Conservation (phyloP, 1,284 basidiomycete genomes). For the Ustilago cynodontis region DNA sequence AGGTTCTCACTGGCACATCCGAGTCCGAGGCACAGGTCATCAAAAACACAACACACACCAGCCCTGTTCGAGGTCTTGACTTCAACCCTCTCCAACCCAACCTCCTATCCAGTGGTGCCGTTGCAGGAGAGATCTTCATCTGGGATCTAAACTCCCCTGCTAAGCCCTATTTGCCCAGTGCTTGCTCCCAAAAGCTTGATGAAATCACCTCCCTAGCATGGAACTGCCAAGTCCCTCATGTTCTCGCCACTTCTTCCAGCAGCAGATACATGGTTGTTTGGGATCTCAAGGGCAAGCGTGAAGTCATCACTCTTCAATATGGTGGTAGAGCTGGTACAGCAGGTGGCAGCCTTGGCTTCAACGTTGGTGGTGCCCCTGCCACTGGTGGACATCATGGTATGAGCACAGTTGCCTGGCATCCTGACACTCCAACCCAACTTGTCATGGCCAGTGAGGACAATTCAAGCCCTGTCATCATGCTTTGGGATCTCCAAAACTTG, state of each 20-base stretch:
- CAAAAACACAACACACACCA: slow-evolving; percentile 85
- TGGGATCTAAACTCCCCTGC: slow-evolving; percentile 74
- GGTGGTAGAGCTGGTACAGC: slow-evolving; percentile 80
- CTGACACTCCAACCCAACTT: slow-evolving; percentile 87
- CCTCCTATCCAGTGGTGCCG: slow-evolving; percentile 89
- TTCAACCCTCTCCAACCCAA: slow-evolving; percentile 93
- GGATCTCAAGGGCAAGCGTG: slow-evolving; percentile 86
- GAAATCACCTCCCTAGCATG: slow-evolving; percentile 94
- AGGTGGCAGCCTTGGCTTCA: slow-evolving; percentile 75
- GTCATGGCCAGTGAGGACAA: slow-evolving; percentile 97
- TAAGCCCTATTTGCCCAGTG: slow-evolving; percentile 76
- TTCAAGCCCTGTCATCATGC: slow-evolving; percentile 93
- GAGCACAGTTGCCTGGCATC: slow-evolving; percentile 98
- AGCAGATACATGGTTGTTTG: slow-evolving; percentile 97
- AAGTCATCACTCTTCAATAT: slow-evolving; percentile 91
- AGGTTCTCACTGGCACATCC: slow-evolving; percentile 77
- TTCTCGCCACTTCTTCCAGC: slow-evolving; percentile 92
- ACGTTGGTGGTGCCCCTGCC: slow-evolving; percentile 74
- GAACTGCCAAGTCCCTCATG: slow-evolving; percentile 94
- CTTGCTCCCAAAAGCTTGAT: slow-evolving; percentile 87
- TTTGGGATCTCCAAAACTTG: slow-evolving; percentile 97
- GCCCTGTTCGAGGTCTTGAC: slow-evolving; percentile 91
- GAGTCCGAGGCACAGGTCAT: slow-evolving; percentile 56
- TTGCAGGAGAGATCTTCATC: slow-evolving; percentile 82
- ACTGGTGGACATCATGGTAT: slow-evolving; percentile 73